These are phyloP conservation scores for Aspergillus mulundensis DNA, from an alignment of 495 filamentous ascomycete species.

Conservation along the genomic window DNA sequence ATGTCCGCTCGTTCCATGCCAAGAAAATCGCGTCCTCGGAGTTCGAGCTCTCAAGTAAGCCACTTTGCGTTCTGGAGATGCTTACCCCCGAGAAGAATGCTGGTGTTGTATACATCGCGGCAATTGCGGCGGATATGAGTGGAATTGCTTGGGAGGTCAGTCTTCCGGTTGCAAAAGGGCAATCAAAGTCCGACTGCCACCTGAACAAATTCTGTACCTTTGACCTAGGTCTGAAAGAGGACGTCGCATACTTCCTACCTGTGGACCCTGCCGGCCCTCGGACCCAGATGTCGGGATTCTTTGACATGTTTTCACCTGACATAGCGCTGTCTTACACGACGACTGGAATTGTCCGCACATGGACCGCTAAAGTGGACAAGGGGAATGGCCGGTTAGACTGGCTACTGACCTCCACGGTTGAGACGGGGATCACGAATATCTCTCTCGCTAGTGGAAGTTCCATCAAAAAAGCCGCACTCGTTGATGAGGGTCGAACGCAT, in stretches of 20 bases:
- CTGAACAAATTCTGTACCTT: slow-evolving; percentile 70
- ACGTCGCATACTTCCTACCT: slow-evolving; percentile 77
- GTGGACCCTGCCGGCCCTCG: slow-evolving; percentile 84
- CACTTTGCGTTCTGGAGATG: slow-evolving; percentile 76
- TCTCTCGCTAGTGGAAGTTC: slow-evolving; percentile 81
- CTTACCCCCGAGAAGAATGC: slow-evolving; percentile 56
- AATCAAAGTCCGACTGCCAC: slow-evolving; percentile 28
- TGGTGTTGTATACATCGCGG: slow-evolving; percentile 62
- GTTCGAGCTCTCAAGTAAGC: slow-evolving; percentile 65
- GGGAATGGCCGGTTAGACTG: slow-evolving; percentile 61
- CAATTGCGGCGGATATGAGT: slow-evolving; percentile 74
- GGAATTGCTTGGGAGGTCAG: slow-evolving; percentile 83
- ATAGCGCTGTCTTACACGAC: slow-evolving; percentile 83
- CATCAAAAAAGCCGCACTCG: slow-evolving; percentile 81
- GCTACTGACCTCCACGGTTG: slow-evolving; percentile 78
- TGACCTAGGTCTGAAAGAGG: slow-evolving; percentile 64
- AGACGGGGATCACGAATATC: slow-evolving; percentile 70
- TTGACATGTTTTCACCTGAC: slow-evolving; percentile 84
- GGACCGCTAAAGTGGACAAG: slow-evolving; percentile 74
- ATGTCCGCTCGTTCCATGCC: slow-evolving; percentile 57
- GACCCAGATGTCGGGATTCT: slow-evolving; percentile 67
- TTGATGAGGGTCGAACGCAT: slow-evolving; percentile 66
- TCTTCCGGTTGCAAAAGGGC: slow-evolving; percentile 27
- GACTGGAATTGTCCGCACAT: slow-evolving; percentile 72
- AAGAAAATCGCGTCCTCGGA: slow-evolving; percentile 51